Base-by-base conservation (phyloP, 495 filamentous ascomycete genomes). In the Penicillium arizonense region DNA sequence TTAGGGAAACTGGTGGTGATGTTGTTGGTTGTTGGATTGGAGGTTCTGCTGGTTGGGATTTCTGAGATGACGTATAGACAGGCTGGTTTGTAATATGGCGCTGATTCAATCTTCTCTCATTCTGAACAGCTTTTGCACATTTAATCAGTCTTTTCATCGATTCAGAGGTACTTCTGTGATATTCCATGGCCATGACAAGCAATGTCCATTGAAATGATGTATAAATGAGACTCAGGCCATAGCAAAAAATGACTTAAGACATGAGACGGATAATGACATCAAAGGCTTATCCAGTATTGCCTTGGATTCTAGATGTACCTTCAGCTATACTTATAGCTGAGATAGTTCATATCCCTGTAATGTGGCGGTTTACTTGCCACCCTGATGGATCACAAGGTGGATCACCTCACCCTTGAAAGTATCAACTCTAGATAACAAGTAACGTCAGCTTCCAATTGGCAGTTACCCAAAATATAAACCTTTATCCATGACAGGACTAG, bases 21-120 rank as follows among this genome's bases (percentile, higher is more conserved):
- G 23, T 55, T 7, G 49, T 39, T n/a, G 56, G 52, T 1, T 59
- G 49, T 50, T 53, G 56, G 52, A 51, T 56, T 37, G 40, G 39
- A 14, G 49, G 49, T 5, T 21, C 18, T 33, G 42, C 32, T 26
- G 23, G 40, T 23, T 34, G 11, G 32, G 21, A 44, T 7, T 5
- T 28, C 24, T 39, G 14, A 13, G 13, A 20, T 20, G 10, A 39
- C 14, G 37, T 39, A 5, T n/a, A 4, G 42, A 30, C 18, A 23
- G 40, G 40, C 40, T 30, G 6, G 8, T 8, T 30, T 30, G 28
- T 30, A 30, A 30, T 9, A 30, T 8, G 8, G 8, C 28, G 5
- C 6, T 30, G 28, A 0, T 30, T 30, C 28, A 2, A 30, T 30
- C 7, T 7, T 4, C 28, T 30, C 2, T 9, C 28, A 30, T 30